These are phyloP conservation scores for Capronia americana DNA, from an alignment of 2,329 filamentous ascomycete genomes.

Conservation along the genomic window DNA sequence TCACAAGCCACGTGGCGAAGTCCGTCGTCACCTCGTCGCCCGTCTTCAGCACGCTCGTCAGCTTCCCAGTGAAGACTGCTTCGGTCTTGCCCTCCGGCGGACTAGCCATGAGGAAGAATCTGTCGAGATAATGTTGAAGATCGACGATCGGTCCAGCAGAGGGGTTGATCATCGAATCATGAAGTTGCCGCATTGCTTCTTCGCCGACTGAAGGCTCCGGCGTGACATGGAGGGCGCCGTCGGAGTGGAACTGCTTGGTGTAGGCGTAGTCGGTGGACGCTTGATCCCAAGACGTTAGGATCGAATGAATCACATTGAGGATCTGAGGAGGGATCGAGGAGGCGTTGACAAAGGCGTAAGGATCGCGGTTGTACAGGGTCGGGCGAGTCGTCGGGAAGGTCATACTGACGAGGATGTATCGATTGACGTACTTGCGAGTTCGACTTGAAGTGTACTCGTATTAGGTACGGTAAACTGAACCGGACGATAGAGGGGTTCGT, in stretches of 20 bases:
- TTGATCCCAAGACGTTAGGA: slow-evolving; percentile 25
- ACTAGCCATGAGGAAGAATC: slow-evolving; percentile 20
- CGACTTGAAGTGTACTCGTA: not conserved
- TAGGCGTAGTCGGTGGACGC: slow-evolving; percentile 26
- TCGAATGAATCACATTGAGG: slow-evolving; percentile 10
- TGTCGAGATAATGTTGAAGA: slow-evolving; percentile 25
- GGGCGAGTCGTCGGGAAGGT: not conserved
- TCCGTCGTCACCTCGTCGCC: slow-evolving; percentile 21
- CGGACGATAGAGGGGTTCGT: too few species aligned
- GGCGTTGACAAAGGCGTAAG: slow-evolving; percentile 21
- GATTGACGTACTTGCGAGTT: not conserved
- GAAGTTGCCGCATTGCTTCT: slow-evolving; percentile 14
- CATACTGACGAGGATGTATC: not conserved
- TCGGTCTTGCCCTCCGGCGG: slow-evolving; percentile 17
- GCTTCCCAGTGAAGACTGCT: slow-evolving; percentile 17
- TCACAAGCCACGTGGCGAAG: slow-evolving; percentile 21
- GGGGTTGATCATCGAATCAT: slow-evolving; percentile 21
- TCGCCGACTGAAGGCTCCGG: slow-evolving; percentile 12
- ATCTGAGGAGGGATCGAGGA: slow-evolving; percentile 4
- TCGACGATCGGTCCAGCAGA: slow-evolving; percentile 16
- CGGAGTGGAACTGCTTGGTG: slow-evolving; percentile 7
- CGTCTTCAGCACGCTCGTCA: slow-evolving; percentile 14
- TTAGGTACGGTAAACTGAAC: too few species aligned
- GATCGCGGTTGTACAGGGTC: slow-evolving; percentile 16
- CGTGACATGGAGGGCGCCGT: slow-evolving; percentile 20